Conservation (phyloP, 2,329 filamentous ascomycete genomes). For the Didymella glomerata region DNA sequence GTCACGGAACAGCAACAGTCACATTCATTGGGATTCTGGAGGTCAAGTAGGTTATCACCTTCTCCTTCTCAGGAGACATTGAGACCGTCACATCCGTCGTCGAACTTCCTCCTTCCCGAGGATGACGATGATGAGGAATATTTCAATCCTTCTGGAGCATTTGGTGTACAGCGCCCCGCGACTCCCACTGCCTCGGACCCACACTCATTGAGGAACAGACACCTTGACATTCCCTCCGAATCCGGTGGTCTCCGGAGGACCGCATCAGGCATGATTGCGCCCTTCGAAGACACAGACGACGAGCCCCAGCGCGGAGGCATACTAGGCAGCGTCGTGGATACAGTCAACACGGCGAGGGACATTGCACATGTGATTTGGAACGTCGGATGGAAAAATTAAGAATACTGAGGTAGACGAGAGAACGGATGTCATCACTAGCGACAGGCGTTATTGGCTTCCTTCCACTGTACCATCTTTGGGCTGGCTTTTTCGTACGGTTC, state of each 20-base stretch:
- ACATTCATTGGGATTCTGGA: slow-evolving; percentile 56
- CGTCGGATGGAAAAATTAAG: slow-evolving; percentile 65
- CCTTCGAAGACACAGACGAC: slow-evolving; percentile 77
- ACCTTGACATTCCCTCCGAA: slow-evolving; percentile 29
- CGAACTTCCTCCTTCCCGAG: slow-evolving; percentile 70
- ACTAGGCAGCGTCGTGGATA: slow-evolving; percentile 82
- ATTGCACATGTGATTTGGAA: slow-evolving; percentile 74
- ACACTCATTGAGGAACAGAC: slow-evolving; percentile 31
- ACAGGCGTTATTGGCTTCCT: slow-evolving; percentile 32
- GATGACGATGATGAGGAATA: slow-evolving; percentile 61
- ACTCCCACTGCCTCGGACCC: slow-evolving; percentile 46
- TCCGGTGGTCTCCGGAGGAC: slow-evolving; percentile 74
- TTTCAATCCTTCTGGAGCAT: slow-evolving; percentile 55
- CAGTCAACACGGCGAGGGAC: slow-evolving; percentile 70
- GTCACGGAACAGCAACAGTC: slow-evolving; percentile 61
- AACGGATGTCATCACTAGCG: slow-evolving; percentile 32
- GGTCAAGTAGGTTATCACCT: slow-evolving; percentile 65
- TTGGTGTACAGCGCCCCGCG: slow-evolving; percentile 46
- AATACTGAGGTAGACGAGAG: slow-evolving; percentile 5
- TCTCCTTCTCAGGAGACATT: slow-evolving; percentile 86
- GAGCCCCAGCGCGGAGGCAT: slow-evolving; percentile 67
- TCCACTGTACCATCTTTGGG: slow-evolving; percentile 30
- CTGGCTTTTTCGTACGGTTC: slow-evolving; percentile 27
- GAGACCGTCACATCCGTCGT: slow-evolving; percentile 72
- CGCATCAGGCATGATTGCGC: slow-evolving; percentile 90